These are phyloP conservation scores for Thozetella sp. DNA, from an alignment of 495 filamentous ascomycete genomes.

Conservation along the genomic window DNA sequence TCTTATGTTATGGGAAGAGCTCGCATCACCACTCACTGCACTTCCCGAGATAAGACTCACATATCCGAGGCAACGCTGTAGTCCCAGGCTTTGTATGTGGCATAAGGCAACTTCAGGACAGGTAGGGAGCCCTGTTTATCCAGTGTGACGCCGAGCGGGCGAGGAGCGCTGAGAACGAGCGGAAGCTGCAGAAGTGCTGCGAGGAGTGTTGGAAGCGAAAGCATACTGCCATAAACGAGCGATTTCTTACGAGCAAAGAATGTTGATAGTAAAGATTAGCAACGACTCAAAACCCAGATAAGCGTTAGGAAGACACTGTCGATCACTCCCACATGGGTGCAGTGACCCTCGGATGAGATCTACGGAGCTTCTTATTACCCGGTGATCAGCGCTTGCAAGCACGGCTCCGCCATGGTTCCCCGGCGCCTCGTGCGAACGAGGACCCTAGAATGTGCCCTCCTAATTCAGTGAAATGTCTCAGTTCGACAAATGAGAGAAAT, in stretches of 20 bases:
- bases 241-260: background rate
- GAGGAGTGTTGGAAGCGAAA: background rate
- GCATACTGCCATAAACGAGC: background rate
- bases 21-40: background rate
- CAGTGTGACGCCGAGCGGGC: conserved; percentile 15
- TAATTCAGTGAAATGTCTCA: too few species aligned
- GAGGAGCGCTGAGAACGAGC: conserved; percentile 6
- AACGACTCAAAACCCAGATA: too few species aligned
- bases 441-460: too few species aligned
- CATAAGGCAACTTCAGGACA: conserved; percentile 24
- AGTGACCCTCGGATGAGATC: too few species aligned
- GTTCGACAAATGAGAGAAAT: too few species aligned
- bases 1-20: background rate
- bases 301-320: too few species aligned
- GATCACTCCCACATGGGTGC: too few species aligned
- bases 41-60: conserved; percentile 6
- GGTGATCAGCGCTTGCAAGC: background rate
- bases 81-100: conserved; percentile 22
- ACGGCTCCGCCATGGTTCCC: background rate
- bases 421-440: too few species aligned
- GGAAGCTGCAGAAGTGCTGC: background rate
- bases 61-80: conserved; percentile 17
- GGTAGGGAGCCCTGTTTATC: conserved; percentile 8
- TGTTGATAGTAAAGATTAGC: too few species aligned
- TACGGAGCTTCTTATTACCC: background rate